Percentiles rank a stretch among this genome's conserved stretches.
Conservation (phyloP, 139 green algal genomes). For the Chlamydomonas eustigma region DNA sequence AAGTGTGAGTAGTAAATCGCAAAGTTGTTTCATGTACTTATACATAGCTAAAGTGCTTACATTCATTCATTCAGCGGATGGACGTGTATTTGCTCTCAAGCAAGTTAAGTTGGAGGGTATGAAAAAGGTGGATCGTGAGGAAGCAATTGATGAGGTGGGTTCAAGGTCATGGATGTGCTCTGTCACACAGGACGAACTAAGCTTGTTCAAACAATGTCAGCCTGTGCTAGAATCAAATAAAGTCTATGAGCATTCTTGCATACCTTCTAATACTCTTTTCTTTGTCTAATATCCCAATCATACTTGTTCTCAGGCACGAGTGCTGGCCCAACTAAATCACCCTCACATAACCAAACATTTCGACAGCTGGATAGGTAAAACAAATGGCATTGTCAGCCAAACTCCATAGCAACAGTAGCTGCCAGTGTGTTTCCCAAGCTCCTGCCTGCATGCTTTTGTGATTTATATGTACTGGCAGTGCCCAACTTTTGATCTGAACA, state of each 20-base stretch:
- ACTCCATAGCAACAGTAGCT: too few species aligned
- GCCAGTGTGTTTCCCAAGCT: too few species aligned
- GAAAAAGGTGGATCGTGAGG: conserved; percentile 49
- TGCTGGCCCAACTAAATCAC: conserved; percentile 56
- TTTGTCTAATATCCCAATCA: too few species aligned
- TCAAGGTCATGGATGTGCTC: too few species aligned
- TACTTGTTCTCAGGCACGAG: conserved; percentile 52
- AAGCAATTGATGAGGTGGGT: conserved; percentile 64
- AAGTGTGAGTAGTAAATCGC: conserved; percentile 21
- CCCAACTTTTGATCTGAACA: too few species aligned
- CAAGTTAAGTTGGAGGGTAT: conserved; percentile 60
- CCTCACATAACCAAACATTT: conserved; percentile 56
- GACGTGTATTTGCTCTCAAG: conserved; percentile 59
- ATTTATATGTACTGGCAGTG: too few species aligned
- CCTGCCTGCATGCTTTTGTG: too few species aligned
- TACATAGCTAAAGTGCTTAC: neutral
- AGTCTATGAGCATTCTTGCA: neutral
- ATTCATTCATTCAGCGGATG: conserved; percentile 36
- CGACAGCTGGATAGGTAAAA: conserved; percentile 60
- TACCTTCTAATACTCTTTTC: too few species aligned
- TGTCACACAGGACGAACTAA: too few species aligned
- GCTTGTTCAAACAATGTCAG: too few species aligned
- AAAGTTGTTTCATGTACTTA: neutral
- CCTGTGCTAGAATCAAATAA: neutral
- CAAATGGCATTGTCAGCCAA: too few species aligned